Base-by-base conservation (phyloP, 495 filamentous ascomycete species). In the Staphylotrichum tortipilum region DNA sequence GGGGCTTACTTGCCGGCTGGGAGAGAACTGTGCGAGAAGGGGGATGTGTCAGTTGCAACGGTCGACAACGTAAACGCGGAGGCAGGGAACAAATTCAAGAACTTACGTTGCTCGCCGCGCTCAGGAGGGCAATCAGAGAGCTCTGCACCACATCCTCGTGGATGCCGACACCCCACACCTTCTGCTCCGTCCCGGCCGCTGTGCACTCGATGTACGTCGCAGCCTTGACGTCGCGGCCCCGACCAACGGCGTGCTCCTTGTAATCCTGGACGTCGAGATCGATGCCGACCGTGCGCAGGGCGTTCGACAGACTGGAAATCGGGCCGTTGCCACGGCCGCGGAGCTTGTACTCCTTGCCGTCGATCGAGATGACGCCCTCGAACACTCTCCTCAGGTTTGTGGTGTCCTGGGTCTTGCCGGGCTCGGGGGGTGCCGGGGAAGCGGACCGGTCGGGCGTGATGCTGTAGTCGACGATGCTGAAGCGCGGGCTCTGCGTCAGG, bases 151-250 rank as follows among this genome's bases (percentile, higher is more conserved):
- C 86, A 70, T 98, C 92, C 59, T 91, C 83, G 65, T 96, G 88
- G 54, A 98, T 88, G 43, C 91, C 92, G 18, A 98, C 88, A 56
- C 92, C 92, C 94, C 92, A 98, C 10, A 95, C 88, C 56, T 77
- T 83, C 47, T 85, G 71, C 26, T 74, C 73, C 37, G 73, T 80
- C 15, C 81, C 81, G n/a, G 80, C 69, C 31, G 84, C 78, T 34
- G 80, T 85, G 65, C 89, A 94, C 67, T 97, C 86, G 50, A 98
- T 95, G 57, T 89, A 98, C 11, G 88, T 89, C 14, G 87, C 91
- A 33, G 89, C 91, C 74, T 92, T 95, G 56, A 86, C 84, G 42
- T 89, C 83, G 46, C 76, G 76, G 38, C 87, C 85, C 10, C 75
- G 70, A 48, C 88, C 89, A 56, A 97, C 88, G 22, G 89, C 85